A percentile compares a stretch with the other conserved stretches of the same genome.
These are phyloP conservation scores for Caloboletus inedulis DNA, from an alignment of 1,284 basidiomycete species.

Conservation along the genomic window DNA sequence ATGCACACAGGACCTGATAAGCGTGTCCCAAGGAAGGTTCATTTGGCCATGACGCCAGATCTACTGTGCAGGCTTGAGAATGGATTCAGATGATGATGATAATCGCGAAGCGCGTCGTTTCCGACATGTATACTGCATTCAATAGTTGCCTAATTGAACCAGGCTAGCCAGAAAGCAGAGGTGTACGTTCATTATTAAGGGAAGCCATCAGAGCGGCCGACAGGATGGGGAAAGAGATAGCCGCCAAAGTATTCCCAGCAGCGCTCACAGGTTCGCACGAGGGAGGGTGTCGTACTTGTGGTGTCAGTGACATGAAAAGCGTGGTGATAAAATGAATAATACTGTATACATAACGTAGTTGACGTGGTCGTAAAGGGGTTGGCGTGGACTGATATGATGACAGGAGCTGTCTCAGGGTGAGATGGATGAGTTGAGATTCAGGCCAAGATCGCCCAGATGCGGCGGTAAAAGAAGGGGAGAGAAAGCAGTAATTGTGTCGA, in stretches of 20 bases:
- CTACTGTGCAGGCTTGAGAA: conserved; percentile 16
- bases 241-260: conserved; percentile 15
- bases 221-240: conserved; percentile 14
- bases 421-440: conserved; percentile 15
- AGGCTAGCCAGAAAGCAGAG: conserved; percentile 10
- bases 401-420: conserved; percentile 30
- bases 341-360: conserved; percentile 4
- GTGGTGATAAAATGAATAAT: conserved; percentile 19
- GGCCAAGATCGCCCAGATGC: conserved; percentile 21
- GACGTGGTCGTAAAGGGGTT: conserved; percentile 11
- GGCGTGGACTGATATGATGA: conserved; percentile 10
- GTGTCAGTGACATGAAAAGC: conserved; percentile 9
- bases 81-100: conserved; percentile 12
- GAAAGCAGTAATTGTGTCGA: conserved; percentile 14
- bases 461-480: conserved; percentile 10
- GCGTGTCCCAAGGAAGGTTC: conserved; percentile 14
- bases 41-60: conserved; percentile 21
- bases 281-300: not conserved
- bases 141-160: conserved; percentile 18
- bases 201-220: conserved; percentile 10
- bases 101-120: conserved; percentile 25
- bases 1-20: conserved; percentile 17
- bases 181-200: conserved; percentile 3
- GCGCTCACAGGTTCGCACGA: not conserved
- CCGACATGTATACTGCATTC: conserved; percentile 4